These are phyloP conservation scores for Raphanus raphanistrum DNA, from an alignment of 345 rosid genomes.

Conservation along the genomic window DNA sequence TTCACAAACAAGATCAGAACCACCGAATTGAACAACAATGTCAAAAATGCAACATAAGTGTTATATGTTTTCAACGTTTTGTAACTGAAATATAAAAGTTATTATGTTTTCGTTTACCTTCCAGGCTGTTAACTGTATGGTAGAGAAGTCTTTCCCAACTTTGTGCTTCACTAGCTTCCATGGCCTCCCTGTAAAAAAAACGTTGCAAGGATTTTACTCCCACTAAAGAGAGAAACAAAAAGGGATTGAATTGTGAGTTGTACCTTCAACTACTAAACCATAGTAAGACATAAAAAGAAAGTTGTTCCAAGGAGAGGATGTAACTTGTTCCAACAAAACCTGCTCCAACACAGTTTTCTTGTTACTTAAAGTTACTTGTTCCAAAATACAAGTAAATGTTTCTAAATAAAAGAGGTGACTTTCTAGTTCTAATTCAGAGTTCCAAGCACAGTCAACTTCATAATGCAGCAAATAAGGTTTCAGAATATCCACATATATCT, in stretches of 20 bases:
- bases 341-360: constrained; percentile 18
- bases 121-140: constrained; percentile 85
- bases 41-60: constrained; percentile 3
- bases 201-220: constrained; percentile 1
- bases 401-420: no score
- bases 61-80: not conserved
- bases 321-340: constrained; percentile 88
- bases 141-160: constrained; percentile 63
- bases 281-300: constrained; percentile 79
- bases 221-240: not conserved
- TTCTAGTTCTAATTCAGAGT: no score
- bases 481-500: not conserved
- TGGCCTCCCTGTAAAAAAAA: constrained; percentile 60
- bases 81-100: not conserved
- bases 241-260: not conserved
- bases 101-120: constrained; percentile 47
- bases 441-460: no score
- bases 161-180: constrained; percentile 69
- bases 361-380: not conserved
- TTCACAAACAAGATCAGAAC: constrained; percentile 2
- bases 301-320: constrained; percentile 89
- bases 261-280: constrained; percentile 88
- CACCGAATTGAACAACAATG: not conserved
- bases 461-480: no score
- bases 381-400: not conserved